A percentile compares a stretch with the other conserved stretches of the same genome.
Evolutionary conservation across 495 filamentous ascomycete genomes (phyloP).

Genomic region (Penicillium angulare): DNA sequence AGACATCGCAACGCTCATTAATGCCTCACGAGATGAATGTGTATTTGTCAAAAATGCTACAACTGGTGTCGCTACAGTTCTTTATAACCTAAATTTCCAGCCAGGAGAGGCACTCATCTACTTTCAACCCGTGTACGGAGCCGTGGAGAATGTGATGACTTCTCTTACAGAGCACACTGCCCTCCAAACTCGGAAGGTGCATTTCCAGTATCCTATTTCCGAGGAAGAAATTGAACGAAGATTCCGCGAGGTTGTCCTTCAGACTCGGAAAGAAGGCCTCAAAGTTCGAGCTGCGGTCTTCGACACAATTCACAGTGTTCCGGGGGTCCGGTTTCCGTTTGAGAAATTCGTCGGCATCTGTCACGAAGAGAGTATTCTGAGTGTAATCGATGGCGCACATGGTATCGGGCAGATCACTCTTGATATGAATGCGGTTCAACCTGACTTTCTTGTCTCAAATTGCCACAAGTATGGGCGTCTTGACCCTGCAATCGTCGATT

Average conservation of each 20-base stretch:
- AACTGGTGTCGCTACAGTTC: constrained; percentile 73
- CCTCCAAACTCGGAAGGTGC: constrained; percentile 37
- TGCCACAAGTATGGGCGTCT: constrained; percentile 65
- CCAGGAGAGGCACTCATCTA: constrained; percentile 60
- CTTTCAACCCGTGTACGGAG: constrained; percentile 76
- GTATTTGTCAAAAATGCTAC: constrained; percentile 85
- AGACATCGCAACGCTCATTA: too few relatives aligned
- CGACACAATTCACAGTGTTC: constrained; percentile 72
- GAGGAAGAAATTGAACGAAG: constrained; percentile 55
- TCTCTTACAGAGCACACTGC: constrained; percentile 63
- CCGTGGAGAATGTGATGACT: constrained; percentile 65
- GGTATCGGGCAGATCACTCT: constrained; percentile 75
- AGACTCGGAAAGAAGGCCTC: constrained; percentile 41
- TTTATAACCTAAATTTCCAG: constrained; percentile 65
- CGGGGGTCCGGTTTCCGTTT: constrained; percentile 77
- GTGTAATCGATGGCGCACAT: constrained; percentile 78
- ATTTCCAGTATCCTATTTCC: constrained; percentile 55
- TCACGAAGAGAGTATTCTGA: constrained; percentile 57
- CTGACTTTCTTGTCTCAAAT: constrained; percentile 84
- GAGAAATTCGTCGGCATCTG: constrained; percentile 63
- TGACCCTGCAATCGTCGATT: too few relatives aligned
- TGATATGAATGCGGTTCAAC: constrained; percentile 57
- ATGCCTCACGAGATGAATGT: constrained; percentile 57
- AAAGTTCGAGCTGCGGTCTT: constrained; percentile 65
- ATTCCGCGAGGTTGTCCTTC: constrained; percentile 49